These are phyloP conservation scores for Puccinia novopanici DNA, from an alignment of 1,284 basidiomycete genomes.

Conservation along the genomic window DNA sequence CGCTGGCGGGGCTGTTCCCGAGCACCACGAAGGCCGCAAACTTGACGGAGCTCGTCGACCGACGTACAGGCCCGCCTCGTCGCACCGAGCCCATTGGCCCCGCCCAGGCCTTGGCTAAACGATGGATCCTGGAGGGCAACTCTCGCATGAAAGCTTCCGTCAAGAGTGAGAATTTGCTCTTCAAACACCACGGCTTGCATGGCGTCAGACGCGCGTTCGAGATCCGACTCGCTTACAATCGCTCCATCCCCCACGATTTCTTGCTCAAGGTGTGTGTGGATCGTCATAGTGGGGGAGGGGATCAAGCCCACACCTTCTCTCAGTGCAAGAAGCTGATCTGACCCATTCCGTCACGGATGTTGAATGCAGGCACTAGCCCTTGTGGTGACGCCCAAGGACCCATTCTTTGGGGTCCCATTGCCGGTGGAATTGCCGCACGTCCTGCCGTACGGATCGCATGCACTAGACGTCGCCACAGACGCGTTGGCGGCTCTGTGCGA, in stretches of 20 bases:
- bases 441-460: constrained; percentile 34
- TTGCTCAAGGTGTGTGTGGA: constrained; percentile 12
- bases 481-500: constrained; percentile 20
- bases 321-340: too few relatives aligned
- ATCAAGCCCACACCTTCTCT: too few relatives aligned
- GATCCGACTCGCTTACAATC: constrained; percentile 30
- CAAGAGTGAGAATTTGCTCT: neutral
- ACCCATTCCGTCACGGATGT: neutral
- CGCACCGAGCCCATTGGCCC: constrained; percentile 21
- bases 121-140: constrained; percentile 33
- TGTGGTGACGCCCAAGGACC: constrained; percentile 20
- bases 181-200: constrained; percentile 5
- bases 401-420: constrained; percentile 25
- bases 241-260: constrained; percentile 2
- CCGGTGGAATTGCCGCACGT: constrained; percentile 32
- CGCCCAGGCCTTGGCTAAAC: constrained; percentile 26
- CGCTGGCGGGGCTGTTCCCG: constrained; percentile 25
- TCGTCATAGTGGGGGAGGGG: too few relatives aligned
- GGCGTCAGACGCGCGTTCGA: constrained; percentile 34
- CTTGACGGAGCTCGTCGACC: neutral
- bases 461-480: constrained; percentile 8
- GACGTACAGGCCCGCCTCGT: too few relatives aligned
- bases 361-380: constrained; percentile 9
- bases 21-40: neutral
- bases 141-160: constrained; percentile 1